These are phyloP conservation scores for Asterochloris sp. DNA, from an alignment of 139 green algal genomes.

Conservation along the genomic window DNA sequence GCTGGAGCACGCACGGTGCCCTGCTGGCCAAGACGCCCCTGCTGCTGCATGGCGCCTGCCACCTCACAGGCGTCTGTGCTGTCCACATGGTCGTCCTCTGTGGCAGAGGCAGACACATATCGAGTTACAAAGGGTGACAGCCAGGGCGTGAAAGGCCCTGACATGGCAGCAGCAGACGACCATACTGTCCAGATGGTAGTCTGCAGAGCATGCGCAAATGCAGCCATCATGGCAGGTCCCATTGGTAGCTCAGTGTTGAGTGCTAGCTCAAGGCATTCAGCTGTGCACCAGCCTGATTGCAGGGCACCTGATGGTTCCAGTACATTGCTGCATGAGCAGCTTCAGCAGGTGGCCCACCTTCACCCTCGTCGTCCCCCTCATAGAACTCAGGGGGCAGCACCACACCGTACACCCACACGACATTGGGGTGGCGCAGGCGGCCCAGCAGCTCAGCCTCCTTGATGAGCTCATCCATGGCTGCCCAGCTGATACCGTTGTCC, in stretches of 20 bases:
- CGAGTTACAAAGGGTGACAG: no score
- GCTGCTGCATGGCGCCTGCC: constrained; percentile 4
- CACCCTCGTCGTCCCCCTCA: constrained; percentile 7
- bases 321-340: no score
- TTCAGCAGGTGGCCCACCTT: background rate
- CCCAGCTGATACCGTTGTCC: background rate
- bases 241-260: no score
- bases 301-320: no score
- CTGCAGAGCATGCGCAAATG: no score
- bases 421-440: constrained; percentile 50
- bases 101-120: no score
- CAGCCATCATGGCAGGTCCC: no score
- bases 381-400: constrained; percentile 45
- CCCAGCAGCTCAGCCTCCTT: constrained; percentile 63
- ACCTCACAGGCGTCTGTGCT: constrained; percentile 16
- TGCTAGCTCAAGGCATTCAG: no score
- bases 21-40: background rate
- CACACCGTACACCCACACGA: constrained; percentile 73
- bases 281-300: no score
- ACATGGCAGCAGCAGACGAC: no score
- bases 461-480: constrained; percentile 56
- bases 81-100: background rate
- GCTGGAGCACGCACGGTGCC: constrained; percentile 57
- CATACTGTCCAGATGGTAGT: no score
- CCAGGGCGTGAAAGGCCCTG: no score